phyloP scores from a whole-genome alignment of 257 asterid genomes.

The Capsicum chinense region DNA sequence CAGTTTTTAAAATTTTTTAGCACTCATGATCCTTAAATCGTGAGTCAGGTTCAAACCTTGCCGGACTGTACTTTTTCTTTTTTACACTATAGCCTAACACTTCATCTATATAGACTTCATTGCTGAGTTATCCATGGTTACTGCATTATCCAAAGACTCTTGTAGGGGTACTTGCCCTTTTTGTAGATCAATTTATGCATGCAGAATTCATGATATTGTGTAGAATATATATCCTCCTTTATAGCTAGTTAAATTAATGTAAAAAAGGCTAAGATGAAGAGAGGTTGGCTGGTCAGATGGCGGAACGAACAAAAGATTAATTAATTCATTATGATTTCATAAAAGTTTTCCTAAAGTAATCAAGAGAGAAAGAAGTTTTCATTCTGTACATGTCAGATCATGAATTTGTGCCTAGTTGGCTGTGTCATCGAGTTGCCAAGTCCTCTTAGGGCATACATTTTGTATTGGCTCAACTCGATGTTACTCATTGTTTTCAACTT shows the following conservation, averaged over 20 bases:
- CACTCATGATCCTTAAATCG: no score
- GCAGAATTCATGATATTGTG: not conserved
- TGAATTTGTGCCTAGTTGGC: not conserved
- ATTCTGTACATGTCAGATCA: not conserved
- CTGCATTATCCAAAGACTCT: not conserved
- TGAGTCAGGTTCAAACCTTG: no score
- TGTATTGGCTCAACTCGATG: not conserved
- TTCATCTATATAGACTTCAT: not conserved
- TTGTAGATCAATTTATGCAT: not conserved
- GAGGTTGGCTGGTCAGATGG: no score
- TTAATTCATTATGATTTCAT: not conserved
- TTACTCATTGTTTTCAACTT: not conserved
- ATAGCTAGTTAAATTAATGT: not conserved
- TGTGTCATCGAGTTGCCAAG: not conserved
- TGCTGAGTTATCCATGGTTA: no score
- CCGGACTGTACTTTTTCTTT: no score
- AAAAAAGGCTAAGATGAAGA: not conserved
- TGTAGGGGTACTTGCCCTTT: not conserved
- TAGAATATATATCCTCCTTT: no score
- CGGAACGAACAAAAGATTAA: not conserved
- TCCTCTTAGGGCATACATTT: not conserved
- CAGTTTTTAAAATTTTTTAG: no score
- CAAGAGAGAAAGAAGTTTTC: not conserved
- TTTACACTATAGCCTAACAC: no score
- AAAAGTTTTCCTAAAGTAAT: not conserved